Conservation (phyloP, 208 protist species). For the Trichomonas tenax region DNA sequence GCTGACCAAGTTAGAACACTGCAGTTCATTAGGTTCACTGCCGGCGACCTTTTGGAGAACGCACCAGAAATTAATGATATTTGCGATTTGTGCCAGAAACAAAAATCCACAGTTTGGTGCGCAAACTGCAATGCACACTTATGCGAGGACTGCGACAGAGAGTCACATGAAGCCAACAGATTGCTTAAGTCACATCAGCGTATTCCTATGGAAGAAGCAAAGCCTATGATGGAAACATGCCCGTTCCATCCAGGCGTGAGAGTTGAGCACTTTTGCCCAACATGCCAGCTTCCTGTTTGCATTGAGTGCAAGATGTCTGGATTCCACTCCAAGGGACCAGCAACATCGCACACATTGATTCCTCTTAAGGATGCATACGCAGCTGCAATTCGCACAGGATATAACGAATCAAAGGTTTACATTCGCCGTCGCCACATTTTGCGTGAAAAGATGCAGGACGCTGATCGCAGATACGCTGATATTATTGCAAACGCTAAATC, state of each 20-base stretch:
- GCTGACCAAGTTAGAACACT: not conserved
- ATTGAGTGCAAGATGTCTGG: conserved; percentile 5
- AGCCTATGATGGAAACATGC: not conserved
- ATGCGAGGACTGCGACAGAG: not conserved
- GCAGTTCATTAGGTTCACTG: not conserved
- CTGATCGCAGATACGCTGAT: not conserved
- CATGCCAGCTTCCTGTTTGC: not conserved
- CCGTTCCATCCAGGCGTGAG: not conserved
- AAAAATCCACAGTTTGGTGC: not conserved
- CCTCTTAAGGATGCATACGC: not conserved
- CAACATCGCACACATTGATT: not conserved
- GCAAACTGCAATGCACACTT: not conserved
- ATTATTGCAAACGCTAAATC: not conserved
- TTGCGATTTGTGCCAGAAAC: not conserved
- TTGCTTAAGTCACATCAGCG: not conserved
- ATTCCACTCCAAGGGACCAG: not conserved
- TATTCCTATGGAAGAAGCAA: not conserved
- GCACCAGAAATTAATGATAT: not conserved
- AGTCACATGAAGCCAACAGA: not conserved
- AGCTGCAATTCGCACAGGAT: not conserved
- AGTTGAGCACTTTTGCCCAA: not conserved
- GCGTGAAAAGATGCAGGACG: not conserved
- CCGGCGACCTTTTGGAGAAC: not conserved
- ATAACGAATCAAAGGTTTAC: not conserved
- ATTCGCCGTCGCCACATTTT: not conserved